These are phyloP conservation scores for Sorghum bicolor DNA, from an alignment of 176 grass and related monocot species.

Conservation along the genomic window DNA sequence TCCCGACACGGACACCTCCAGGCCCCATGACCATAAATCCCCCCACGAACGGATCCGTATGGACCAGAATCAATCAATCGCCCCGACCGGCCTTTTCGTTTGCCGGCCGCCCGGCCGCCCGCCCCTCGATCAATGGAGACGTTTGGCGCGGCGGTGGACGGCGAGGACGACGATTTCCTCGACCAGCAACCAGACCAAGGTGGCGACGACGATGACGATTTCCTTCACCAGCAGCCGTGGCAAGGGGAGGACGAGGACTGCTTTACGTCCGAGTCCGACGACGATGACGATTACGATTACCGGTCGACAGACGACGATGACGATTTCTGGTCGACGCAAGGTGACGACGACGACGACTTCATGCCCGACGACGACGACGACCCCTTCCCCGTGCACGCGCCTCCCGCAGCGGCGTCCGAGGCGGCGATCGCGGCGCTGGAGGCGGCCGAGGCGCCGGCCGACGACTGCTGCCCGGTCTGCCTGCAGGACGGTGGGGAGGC, in stretches of 20 bases:
- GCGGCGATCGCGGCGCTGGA: not conserved
- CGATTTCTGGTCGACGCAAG: not conserved
- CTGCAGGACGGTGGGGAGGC: not conserved
- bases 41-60: not conserved
- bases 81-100: not conserved
- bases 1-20: no score
- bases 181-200: not conserved
- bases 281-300: not conserved
- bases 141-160: not conserved
- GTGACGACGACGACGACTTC: not conserved
- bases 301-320: not conserved
- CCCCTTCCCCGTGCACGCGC: not conserved
- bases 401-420: not conserved
- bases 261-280: not conserved
- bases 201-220: not conserved
- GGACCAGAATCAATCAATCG: not conserved
- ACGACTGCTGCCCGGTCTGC: slow-evolving; percentile 20
- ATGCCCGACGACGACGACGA: not conserved
- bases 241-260: not conserved
- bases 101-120: not conserved
- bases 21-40: no score
- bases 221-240: not conserved
- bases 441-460: not conserved
- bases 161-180: not conserved
- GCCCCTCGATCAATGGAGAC: not conserved